Evolutionary conservation across 2,329 filamentous ascomycete species (phyloP).

Genomic region (Phialocephala subalpina): DNA sequence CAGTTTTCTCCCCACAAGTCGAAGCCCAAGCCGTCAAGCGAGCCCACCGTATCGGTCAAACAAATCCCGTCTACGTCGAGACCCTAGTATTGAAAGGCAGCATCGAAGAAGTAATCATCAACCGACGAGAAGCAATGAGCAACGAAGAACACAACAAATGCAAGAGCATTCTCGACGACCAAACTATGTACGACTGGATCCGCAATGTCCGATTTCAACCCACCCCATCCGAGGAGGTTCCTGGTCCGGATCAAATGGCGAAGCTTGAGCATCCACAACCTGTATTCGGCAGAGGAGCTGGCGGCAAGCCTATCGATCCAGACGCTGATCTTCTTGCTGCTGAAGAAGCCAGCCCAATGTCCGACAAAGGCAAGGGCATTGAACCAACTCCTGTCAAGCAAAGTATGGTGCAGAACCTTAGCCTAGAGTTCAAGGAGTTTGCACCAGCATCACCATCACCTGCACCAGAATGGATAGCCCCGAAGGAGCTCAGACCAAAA

Average conservation of each 20-base stretch:
- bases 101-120: slow-evolving; percentile 85
- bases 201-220: slow-evolving; percentile 56
- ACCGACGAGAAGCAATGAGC: slow-evolving; percentile 78
- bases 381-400: too few relatives aligned
- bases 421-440: too few relatives aligned
- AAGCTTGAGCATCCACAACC: slow-evolving; percentile 53
- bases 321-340: slow-evolving; percentile 35
- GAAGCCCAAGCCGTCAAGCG: slow-evolving; percentile 93
- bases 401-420: too few relatives aligned
- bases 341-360: slow-evolving; percentile 24
- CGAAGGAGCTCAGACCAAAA: too few relatives aligned
- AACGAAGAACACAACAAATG: slow-evolving; percentile 65
- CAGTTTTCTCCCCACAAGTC: slow-evolving; percentile 83
- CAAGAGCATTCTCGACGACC: slow-evolving; percentile 65
- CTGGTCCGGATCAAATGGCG: slow-evolving; percentile 56
- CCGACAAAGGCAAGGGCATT: slow-evolving; percentile 12
- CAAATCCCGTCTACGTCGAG: slow-evolving; percentile 80
- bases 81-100: slow-evolving; percentile 83
- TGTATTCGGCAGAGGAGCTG: slow-evolving; percentile 53
- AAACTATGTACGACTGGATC: slow-evolving; percentile 67
- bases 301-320: slow-evolving; percentile 27
- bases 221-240: slow-evolving; percentile 35
- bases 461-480: too few relatives aligned
- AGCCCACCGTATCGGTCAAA: slow-evolving; percentile 87
- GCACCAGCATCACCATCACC: too few relatives aligned